Conservation (phyloP, 2,329 filamentous ascomycete species). For the Pseudopyrenochaeta lycopersici region DNA sequence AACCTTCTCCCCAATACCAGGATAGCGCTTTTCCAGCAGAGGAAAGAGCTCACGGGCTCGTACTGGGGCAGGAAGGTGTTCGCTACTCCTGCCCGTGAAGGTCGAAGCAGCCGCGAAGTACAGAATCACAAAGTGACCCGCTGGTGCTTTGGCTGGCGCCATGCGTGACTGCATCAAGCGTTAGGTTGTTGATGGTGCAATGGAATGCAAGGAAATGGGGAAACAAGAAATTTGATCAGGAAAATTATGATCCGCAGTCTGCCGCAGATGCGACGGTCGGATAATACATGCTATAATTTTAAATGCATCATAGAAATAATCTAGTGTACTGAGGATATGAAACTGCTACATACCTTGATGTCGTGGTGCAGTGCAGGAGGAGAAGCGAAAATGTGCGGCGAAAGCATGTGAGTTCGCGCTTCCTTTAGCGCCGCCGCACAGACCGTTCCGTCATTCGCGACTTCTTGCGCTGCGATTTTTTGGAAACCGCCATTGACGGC, state of each 20-base stretch:
- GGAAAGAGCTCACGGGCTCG: conserved; percentile 69
- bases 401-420: conserved; percentile 28
- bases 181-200: conserved; percentile 18
- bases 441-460: conserved; percentile 20
- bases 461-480: conserved; percentile 12
- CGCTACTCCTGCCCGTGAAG: conserved; percentile 73
- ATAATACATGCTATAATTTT: conserved; percentile 61
- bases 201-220: background rate
- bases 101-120: conserved; percentile 82
- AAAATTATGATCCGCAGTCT: conserved; percentile 43
- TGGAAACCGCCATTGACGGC: conserved; percentile 18
- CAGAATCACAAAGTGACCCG: conserved; percentile 78
- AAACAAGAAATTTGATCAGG: conserved; percentile 34
- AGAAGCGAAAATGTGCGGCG: background rate
- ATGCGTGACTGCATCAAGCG: conserved; percentile 33
- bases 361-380: conserved; percentile 16
- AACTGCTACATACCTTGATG: conserved; percentile 25
- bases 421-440: conserved; percentile 23
- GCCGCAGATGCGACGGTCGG: conserved; percentile 46
- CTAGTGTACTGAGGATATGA: background rate
- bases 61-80: conserved; percentile 73
- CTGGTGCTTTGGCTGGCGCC: conserved; percentile 58
- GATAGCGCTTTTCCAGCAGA: conserved; percentile 73
- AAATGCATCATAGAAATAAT: conserved; percentile 45
- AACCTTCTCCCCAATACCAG: conserved; percentile 73